Conservation (phyloP, 2,329 filamentous ascomycete genomes). For the Epichloe amarillans region DNA sequence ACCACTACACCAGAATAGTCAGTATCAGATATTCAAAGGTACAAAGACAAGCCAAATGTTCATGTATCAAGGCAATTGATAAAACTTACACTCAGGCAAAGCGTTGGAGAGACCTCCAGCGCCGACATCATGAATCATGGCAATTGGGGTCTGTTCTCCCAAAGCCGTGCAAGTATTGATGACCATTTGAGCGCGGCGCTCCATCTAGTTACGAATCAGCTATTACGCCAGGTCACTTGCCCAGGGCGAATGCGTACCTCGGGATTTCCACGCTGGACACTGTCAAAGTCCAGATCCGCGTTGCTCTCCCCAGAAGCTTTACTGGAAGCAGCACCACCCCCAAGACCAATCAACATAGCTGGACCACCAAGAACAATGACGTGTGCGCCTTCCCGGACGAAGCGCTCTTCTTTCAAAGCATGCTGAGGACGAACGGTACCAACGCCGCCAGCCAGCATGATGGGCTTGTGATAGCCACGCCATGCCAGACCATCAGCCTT, state of each 20-base stretch:
- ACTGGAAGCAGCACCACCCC: constrained; percentile 93
- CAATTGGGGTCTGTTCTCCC: constrained; percentile 75
- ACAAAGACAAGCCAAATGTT: background rate
- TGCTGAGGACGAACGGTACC: constrained; percentile 85
- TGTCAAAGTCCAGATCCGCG: constrained; percentile 89
- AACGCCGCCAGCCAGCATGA: constrained; percentile 94
- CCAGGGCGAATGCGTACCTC: constrained; percentile 30
- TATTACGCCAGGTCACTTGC: background rate
- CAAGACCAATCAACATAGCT: constrained; percentile 94
- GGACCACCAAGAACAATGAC: constrained; percentile 89
- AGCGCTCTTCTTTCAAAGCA: constrained; percentile 67
- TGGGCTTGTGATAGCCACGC: constrained; percentile 93
- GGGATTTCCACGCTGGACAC: constrained; percentile 91
- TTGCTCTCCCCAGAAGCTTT: constrained; percentile 78
- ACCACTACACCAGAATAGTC: constrained; percentile 37
- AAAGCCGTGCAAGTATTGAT: constrained; percentile 88
- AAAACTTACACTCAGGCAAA: constrained; percentile 51
- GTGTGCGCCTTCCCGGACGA: constrained; percentile 78
- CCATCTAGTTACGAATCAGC: constrained; percentile 38
- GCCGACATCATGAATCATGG: constrained; percentile 95
- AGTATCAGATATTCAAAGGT: background rate
- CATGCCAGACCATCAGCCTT: constrained; percentile 37
- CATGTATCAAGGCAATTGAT: background rate
- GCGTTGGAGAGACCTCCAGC: constrained; percentile 69
- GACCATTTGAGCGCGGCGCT: constrained; percentile 91